phyloP scores from a whole-genome alignment of 2,329 filamentous ascomycete species.

The Periconia sp. region DNA sequence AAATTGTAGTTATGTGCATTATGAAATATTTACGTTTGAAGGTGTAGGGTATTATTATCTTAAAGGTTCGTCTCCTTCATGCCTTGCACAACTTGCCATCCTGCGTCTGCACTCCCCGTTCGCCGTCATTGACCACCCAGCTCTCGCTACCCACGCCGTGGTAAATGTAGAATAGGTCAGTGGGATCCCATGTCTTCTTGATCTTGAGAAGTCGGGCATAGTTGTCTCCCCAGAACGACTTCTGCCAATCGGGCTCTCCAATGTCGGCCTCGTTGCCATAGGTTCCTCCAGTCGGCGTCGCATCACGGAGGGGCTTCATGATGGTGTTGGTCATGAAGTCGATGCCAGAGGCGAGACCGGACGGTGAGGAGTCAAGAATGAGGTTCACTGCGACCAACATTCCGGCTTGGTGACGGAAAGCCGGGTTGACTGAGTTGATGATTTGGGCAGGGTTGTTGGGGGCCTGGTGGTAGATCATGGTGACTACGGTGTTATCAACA shows the following conservation, averaged over 20 bases:
- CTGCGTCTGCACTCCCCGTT: conserved; percentile 37
- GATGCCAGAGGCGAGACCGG: conserved; percentile 26
- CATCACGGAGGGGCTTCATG: conserved; percentile 29
- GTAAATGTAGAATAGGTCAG: conserved; percentile 40
- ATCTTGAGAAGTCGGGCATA: conserved; percentile 32
- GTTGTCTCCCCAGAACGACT: conserved; percentile 48
- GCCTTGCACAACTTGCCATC: conserved; percentile 32
- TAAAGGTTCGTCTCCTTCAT: too few species aligned
- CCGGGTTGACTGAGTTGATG: conserved; percentile 37
- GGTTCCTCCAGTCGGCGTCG: conserved; percentile 34
- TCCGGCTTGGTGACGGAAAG: conserved; percentile 33
- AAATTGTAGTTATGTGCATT: too few species aligned
- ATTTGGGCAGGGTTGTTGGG: conserved; percentile 20
- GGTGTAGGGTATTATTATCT: too few species aligned
- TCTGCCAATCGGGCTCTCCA: conserved; percentile 48
- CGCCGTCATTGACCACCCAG: conserved; percentile 36
- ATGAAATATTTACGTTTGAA: too few species aligned
- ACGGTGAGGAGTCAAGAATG: conserved; percentile 24
- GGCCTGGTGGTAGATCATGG: conserved; percentile 32
- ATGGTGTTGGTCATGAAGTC: conserved; percentile 26
- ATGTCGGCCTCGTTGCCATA: conserved; percentile 50
- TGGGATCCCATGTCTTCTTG: conserved; percentile 39
- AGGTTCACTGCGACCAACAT: conserved; percentile 30
- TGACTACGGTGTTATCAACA: conserved; percentile 27
- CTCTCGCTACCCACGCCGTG: conserved; percentile 39